These are phyloP conservation scores for Dipteronia sinensis DNA, from an alignment of 345 rosid genomes.

Conservation along the genomic window DNA sequence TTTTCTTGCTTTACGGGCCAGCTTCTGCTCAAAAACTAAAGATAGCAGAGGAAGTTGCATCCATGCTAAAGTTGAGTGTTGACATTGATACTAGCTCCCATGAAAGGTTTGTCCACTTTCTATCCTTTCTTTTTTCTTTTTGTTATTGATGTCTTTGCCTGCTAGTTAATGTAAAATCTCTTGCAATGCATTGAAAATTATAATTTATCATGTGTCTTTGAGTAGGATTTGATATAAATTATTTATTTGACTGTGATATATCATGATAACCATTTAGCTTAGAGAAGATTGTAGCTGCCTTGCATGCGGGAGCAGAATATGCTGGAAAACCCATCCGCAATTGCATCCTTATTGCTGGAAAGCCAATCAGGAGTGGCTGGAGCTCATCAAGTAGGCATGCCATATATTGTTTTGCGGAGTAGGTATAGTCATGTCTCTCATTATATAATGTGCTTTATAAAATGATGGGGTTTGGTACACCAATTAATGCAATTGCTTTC, in stretches of 20 bases:
- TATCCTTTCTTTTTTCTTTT: neutral
- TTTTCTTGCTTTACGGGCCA: conserved; percentile 38
- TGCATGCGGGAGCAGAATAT: conserved; percentile 89
- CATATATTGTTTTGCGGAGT: conserved; percentile 83
- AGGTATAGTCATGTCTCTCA: conserved; percentile 47
- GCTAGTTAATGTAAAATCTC: neutral
- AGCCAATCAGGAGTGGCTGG: conserved; percentile 77
- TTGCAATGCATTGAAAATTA: neutral
- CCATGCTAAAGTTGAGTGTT: conserved; percentile 78
- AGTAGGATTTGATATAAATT: neutral
- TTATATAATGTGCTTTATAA: neutral
- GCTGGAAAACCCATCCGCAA: conserved; percentile 54
- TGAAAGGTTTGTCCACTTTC: conserved; percentile 55
- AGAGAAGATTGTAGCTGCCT: conserved; percentile 72
- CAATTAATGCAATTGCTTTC: neutral
- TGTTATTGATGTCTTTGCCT: neutral
- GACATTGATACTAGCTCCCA: conserved; percentile 75
- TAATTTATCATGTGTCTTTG: neutral
- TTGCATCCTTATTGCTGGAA: conserved; percentile 87
- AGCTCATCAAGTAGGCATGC: conserved; percentile 85
- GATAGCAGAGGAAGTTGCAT: conserved; percentile 92
- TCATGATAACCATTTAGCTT: conserved; percentile 39
- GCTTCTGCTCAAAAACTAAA: conserved; percentile 85
- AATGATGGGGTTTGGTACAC: neutral
- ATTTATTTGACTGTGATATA: conserved; percentile 8